phyloP scores from a whole-genome alignment of 495 filamentous ascomycete genomes.

The Xylaria castorea region DNA sequence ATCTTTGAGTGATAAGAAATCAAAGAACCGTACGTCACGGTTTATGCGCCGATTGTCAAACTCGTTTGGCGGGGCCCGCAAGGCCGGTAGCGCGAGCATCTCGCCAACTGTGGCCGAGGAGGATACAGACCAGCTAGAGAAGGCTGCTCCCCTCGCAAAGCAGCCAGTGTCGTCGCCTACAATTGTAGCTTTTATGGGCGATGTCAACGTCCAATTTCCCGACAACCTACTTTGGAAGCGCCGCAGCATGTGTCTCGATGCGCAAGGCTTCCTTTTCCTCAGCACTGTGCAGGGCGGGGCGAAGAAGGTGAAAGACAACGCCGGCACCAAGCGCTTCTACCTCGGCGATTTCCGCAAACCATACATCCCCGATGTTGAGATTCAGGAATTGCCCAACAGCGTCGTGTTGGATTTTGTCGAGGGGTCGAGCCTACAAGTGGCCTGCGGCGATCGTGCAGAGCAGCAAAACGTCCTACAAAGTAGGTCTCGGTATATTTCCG shows the following conservation, averaged over 20 bases:
- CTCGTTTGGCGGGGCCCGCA: conserved; percentile 63
- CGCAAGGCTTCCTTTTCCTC: conserved; percentile 76
- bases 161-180: conserved; percentile 46
- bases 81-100: conserved; percentile 59
- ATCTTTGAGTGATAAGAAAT: conserved; percentile 61
- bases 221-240: conserved; percentile 93
- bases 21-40: conserved; percentile 68
- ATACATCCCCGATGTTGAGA: conserved; percentile 82
- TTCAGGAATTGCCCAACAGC: conserved; percentile 87
- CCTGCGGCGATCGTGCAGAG: conserved; percentile 79
- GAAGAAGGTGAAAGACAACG: conserved; percentile 43
- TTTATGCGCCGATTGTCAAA: conserved; percentile 83
- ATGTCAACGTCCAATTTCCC: conserved; percentile 93
- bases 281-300: conserved; percentile 57
- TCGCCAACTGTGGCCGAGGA: conserved; percentile 70
- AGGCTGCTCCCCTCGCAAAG: conserved; percentile 44
- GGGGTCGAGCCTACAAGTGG: conserved; percentile 83
- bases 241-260: conserved; percentile 78
- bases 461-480: conserved; percentile 70
- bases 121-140: conserved; percentile 54
- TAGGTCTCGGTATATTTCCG: conserved; percentile 49
- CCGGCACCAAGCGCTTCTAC: conserved; percentile 73
- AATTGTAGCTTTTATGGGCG: conserved; percentile 72
- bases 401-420: conserved; percentile 84
- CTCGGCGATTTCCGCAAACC: conserved; percentile 80